Evolutionary conservation across 176 grass and related monocot genomes (phyloP).

Genomic region (Juncus inflexus): DNA sequence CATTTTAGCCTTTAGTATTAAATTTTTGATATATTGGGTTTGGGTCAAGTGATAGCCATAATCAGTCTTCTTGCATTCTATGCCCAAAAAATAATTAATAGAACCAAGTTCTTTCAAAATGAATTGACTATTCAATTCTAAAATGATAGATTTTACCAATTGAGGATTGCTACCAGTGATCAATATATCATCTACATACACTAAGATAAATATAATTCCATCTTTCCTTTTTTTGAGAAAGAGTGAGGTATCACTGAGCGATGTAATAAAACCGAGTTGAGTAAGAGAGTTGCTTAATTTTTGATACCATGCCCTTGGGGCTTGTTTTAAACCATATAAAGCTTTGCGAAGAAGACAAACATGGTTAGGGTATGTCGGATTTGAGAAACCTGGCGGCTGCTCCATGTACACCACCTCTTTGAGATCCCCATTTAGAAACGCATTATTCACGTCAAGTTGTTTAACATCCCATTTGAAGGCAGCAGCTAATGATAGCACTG

Average conservation of each 20-base stretch:
- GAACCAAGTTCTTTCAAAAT: background rate
- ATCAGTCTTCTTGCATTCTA: background rate
- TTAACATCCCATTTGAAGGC: background rate
- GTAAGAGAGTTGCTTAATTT: background rate
- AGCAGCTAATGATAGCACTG: background rate
- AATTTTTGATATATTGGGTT: no score
- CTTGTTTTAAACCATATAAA: conserved; percentile 9
- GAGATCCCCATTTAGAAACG: conserved; percentile 3
- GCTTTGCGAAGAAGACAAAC: background rate
- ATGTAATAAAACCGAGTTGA: background rate
- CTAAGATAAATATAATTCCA: background rate
- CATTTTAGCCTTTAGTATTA: no score
- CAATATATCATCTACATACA: conserved; percentile 4
- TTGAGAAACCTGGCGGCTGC: background rate
- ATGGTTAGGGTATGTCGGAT: background rate
- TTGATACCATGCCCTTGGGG: background rate
- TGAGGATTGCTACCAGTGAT: background rate
- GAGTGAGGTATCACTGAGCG: background rate
- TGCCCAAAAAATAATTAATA: conserved; percentile 3
- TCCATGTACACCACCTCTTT: background rate
- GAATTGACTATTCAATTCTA: background rate
- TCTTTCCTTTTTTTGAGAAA: background rate
- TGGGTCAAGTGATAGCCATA: background rate
- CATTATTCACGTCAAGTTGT: background rate
- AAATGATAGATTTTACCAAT: no score